These are phyloP conservation scores for Albophoma yamanashiensis DNA, from an alignment of 2,329 filamentous ascomycete genomes.

Conservation along the genomic window DNA sequence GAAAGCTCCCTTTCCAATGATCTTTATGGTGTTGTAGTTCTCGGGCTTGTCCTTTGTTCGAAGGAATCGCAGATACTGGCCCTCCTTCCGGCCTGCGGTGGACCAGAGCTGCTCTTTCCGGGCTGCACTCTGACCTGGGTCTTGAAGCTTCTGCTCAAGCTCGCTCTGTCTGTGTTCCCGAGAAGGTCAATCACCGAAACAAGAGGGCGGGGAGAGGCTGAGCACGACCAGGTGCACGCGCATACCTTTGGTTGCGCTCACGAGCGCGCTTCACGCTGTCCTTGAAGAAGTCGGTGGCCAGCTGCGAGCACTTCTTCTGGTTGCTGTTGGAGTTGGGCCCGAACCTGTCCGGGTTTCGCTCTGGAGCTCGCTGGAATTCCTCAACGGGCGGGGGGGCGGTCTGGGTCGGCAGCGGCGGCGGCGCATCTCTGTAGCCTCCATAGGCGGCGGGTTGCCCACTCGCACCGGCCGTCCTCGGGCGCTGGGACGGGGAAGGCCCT, in stretches of 20 bases:
- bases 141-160: constrained; percentile 74
- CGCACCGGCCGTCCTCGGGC: constrained; percentile 75
- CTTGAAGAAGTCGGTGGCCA: constrained; percentile 90
- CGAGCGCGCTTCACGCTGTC: constrained; percentile 94
- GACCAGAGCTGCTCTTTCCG: constrained; percentile 80
- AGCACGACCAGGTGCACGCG: constrained; percentile 5
- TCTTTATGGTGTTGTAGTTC: constrained; percentile 94
- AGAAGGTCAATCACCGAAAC: background rate
- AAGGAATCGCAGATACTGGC: constrained; percentile 86
- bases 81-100: constrained; percentile 77
- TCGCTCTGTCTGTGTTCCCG: constrained; percentile 68
- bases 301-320: constrained; percentile 57
- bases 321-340: constrained; percentile 55
- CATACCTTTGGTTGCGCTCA: constrained; percentile 87
- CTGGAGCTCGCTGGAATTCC: constrained; percentile 69
- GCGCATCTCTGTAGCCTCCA: constrained; percentile 51
- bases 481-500: constrained; percentile 56
- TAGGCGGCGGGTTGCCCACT: constrained; percentile 52
- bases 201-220: background rate
- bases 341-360: constrained; percentile 77
- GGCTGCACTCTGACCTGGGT: constrained; percentile 61
- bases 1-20: constrained; percentile 98
- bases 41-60: constrained; percentile 86
- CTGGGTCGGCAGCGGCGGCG: constrained; percentile 56
- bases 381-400: constrained; percentile 42